Evolutionary conservation across 108 stramenopile genomes (phyloP).

Genomic region (Fistulifera pelliculosa): DNA sequence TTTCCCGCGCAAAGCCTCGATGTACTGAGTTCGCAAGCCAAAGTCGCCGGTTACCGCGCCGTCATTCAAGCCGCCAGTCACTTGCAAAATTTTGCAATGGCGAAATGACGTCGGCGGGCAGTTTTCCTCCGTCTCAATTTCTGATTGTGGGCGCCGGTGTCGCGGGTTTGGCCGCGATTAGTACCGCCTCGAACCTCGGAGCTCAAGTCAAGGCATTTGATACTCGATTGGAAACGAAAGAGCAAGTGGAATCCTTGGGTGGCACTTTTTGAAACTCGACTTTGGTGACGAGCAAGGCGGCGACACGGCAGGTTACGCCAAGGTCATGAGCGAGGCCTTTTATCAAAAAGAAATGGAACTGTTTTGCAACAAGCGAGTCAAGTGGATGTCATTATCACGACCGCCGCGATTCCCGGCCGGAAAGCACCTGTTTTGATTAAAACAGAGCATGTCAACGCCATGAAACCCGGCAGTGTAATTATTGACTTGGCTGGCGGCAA

Average conservation of each 20-base stretch:
- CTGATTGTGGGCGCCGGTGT: slow-evolving; percentile 87
- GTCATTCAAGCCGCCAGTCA: slow-evolving; percentile 77
- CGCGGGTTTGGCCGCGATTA: slow-evolving; percentile 83
- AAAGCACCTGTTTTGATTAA: slow-evolving; percentile 76
- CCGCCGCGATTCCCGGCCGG: slow-evolving; percentile 85
- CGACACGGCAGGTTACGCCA: slow-evolving; percentile 71
- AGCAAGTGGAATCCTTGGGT: slow-evolving; percentile 88
- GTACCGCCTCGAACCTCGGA: slow-evolving; percentile 80
- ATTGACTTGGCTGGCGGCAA: slow-evolving; percentile 93
- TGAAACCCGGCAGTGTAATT: slow-evolving; percentile 73
- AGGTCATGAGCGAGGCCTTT: slow-evolving; percentile 82
- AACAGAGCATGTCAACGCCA: slow-evolving; percentile 69
- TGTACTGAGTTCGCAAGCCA: slow-evolving; percentile 76
- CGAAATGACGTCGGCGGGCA: slow-evolving; percentile 86
- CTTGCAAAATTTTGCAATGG: slow-evolving; percentile 78
- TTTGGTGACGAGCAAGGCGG: slow-evolving; percentile 62
- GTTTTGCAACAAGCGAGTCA: slow-evolving; percentile 64
- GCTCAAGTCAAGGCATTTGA: slow-evolving; percentile 85
- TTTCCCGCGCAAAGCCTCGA: slow-evolving; percentile 81
- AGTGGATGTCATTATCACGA: slow-evolving; percentile 79
- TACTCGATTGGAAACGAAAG: slow-evolving; percentile 75
- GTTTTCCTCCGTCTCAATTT: slow-evolving; percentile 72
- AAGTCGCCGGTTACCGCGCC: slow-evolving; percentile 87
- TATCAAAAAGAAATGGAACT: slow-evolving; percentile 60
- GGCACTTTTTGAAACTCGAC: slow-evolving; percentile 62